Percentiles rank a stretch among this genome's conserved stretches.
Conservation (phyloP, 1,284 basidiomycete genomes). For the Schizophyllum commune region DNA sequence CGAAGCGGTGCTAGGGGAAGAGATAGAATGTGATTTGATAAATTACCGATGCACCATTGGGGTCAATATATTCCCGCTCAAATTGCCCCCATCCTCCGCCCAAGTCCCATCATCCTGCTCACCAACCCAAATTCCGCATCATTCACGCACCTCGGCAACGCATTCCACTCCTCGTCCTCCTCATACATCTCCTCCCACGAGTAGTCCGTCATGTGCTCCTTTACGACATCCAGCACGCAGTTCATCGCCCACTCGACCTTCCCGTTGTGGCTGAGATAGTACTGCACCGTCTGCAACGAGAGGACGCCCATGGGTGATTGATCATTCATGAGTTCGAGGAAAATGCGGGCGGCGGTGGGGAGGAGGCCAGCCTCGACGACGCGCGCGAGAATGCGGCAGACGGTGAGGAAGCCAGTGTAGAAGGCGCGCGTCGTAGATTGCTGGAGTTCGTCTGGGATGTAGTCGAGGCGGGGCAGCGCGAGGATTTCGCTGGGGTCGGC, state of each 20-base stretch:
- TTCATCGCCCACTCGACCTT: constrained; percentile 17
- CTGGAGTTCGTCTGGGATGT: constrained; percentile 1
- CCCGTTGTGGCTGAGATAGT: constrained; percentile 16
- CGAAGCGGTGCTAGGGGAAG: too few species aligned
- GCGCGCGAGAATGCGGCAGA: not conserved
- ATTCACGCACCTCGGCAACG: constrained; percentile 12
- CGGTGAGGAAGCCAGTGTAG: too few species aligned
- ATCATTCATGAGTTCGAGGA: not conserved
- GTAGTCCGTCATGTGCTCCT: constrained; percentile 15
- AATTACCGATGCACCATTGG: too few species aligned
- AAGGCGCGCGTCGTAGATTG: too few species aligned
- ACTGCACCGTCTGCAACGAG: not conserved
- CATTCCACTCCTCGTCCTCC: constrained; percentile 9
- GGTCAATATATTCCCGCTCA: too few species aligned
- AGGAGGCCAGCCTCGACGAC: constrained; percentile 2
- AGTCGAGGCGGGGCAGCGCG: not conserved
- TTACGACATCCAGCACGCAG: constrained; percentile 11
- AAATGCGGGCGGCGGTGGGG: not conserved
- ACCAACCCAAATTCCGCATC: constrained; percentile 16
- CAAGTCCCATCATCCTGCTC: too few species aligned
- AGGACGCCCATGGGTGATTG: not conserved
- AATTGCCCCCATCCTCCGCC: too few species aligned
- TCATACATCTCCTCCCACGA: constrained; percentile 13
- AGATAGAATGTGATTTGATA: too few species aligned
- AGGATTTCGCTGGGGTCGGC: not conserved